Base-by-base conservation (phyloP, 2,329 filamentous ascomycete species). In the Cadophora sp. region DNA sequence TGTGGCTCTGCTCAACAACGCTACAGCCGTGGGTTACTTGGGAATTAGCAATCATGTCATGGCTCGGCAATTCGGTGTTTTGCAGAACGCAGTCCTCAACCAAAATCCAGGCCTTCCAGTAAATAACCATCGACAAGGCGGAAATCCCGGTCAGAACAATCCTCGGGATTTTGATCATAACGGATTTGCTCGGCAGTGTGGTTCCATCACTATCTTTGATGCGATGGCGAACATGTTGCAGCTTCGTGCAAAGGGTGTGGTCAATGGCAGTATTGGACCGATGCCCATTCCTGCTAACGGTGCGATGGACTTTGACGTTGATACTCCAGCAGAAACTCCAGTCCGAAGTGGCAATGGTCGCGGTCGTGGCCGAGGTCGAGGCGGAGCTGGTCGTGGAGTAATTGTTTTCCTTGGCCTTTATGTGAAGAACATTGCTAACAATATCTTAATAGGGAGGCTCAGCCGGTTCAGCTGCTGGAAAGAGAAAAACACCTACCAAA, bases 351-450 rank as follows among this genome's bases (percentile, higher is more conserved):
- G 16, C 30, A 20, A 4, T 22, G n/a, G 51, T 56, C 27, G 51
- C 39, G 30, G 51, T 39, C 27, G 51, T 39, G 30, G 51, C n/a
- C 27, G 51, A n/a, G 51, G 51, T 5, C 51, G 51, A 39, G 51
- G 51, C 30, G n/a, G 30, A 20, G 33, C 55, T 43, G 27, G 9
- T 24, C 55, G 55, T 16, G 53, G 30, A 36, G 55, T 58, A 41
- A 43, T 20, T 58, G 20, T 16, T 43, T 41, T 18, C 33, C 14
- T 39, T 1, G 9, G n/a, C 20, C 36, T 27, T 24, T 36, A 2
- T 33, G 41, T 56, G 20, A 4, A 14, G n/a, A 14, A 5, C 18
- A 20, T 20, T 39, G 20, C n/a, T 58, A 8, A 58, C n/a, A 20
- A 22, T 22, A 8, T 58, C 13, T 58, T 16, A 33, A 14, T 20